Evolutionary conservation across 352 stramenopile genomes (phyloP), one percentile per base, ranked within the genome.

Genomic region (Phytopythium litorale): DNA sequence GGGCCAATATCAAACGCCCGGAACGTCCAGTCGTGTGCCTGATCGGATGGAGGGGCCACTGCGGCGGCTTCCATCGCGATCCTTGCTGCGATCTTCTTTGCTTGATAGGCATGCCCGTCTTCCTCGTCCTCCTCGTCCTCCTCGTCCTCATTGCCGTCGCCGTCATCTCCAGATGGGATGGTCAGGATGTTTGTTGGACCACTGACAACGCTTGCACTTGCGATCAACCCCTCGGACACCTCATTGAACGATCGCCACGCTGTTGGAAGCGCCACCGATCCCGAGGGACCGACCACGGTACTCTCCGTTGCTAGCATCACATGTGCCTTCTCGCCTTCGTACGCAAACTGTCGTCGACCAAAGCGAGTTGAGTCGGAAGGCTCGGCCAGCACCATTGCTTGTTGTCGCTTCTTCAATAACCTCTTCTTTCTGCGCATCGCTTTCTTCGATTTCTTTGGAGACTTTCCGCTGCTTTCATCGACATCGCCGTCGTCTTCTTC

Each of bases 1-100:
- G 83, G 77, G 1, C 83, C 83, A 28, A 92, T 57, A 38, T 92
- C 83, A 48, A 88, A 81, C n/a, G 74, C 75, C 12, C 80, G 75
- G 23, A 69, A 72, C 7, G 71, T 88, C 80, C 83, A 92, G 28
- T 90, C 80, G 52, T 35, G 49, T 32, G 21, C 23, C 2, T 33
- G 42, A 55, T 4, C 3, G 7, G 42, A 37, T 8, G 38, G 19
- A 30, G 32, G 35, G 4, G 37, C 30, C 23, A 56, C 18, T n/a
- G 53, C 53, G 21, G 53, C 35, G 15, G 53, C 15, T 23, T 58
- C 18, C 53, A 58, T 16, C 49, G 30, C 19, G 8, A 40, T 64
- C 28, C 56, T 46, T 3, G 38, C n/a, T 1, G 30, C 40, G 18
- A 12, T 35, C 7, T 65, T 40, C 7, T 70, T 49, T 2, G 18